Evolutionary conservation across 495 filamentous ascomycete genomes (phyloP).

Genomic region (Trichoderma gamsii): DNA sequence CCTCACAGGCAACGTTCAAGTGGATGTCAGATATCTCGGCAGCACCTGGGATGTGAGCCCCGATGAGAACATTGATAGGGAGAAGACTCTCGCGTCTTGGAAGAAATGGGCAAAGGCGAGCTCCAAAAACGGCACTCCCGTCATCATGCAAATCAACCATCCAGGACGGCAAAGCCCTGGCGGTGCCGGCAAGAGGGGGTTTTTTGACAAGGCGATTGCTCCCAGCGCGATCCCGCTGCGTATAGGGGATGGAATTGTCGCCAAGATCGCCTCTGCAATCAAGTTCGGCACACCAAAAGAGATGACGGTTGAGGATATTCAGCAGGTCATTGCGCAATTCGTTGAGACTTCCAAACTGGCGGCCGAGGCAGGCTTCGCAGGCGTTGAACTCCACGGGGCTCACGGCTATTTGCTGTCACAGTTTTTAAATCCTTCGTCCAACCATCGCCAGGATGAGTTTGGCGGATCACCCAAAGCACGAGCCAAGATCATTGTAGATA

Average conservation of each 20-base stretch:
- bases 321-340: slow-evolving; percentile 45
- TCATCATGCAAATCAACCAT: slow-evolving; percentile 53
- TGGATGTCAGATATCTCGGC: slow-evolving; percentile 49
- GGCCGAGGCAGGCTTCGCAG: slow-evolving; percentile 60
- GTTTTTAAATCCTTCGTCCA: slow-evolving; percentile 56
- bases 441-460: slow-evolving; percentile 57
- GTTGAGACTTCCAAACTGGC: slow-evolving; percentile 44
- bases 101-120: slow-evolving; percentile 41
- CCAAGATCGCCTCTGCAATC: slow-evolving; percentile 49
- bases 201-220: slow-evolving; percentile 44
- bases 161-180: slow-evolving; percentile 51
- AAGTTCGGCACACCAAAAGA: slow-evolving; percentile 51
- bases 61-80: slow-evolving; percentile 25
- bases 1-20: slow-evolving; percentile 50
- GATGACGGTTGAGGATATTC: slow-evolving; percentile 52
- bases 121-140: slow-evolving; percentile 42
- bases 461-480: slow-evolving; percentile 65
- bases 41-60: slow-evolving; percentile 38
- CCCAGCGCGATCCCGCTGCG: slow-evolving; percentile 8
- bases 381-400: slow-evolving; percentile 65
- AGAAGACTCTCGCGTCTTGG: slow-evolving; percentile 34
- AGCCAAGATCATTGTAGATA: slow-evolving; percentile 52
- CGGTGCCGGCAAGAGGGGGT: slow-evolving; percentile 37
- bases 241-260: not conserved
- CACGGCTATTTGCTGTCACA: slow-evolving; percentile 73